A percentile compares a stretch with the other conserved stretches of the same genome.
Evolutionary conservation across 768 basidiomycete genomes (phyloP).

Genomic region (Psilocybe subaeruginosa): DNA sequence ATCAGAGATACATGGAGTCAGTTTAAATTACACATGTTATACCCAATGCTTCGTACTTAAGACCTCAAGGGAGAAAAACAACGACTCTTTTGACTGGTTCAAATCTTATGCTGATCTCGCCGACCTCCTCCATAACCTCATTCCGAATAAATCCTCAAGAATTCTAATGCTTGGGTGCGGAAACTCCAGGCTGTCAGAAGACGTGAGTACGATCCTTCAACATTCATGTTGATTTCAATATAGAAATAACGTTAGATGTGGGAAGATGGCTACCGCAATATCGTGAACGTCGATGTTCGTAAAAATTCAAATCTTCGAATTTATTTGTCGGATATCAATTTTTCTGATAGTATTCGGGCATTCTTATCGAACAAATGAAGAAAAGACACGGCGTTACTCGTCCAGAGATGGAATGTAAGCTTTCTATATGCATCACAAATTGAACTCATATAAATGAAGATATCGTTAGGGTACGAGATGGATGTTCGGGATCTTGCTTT

Average conservation of each 20-base stretch:
- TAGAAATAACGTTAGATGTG: slow-evolving; percentile 64
- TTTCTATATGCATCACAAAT: neutral
- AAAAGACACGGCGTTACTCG: slow-evolving; percentile 48
- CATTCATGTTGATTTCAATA: neutral
- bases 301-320: neutral
- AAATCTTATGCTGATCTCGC: slow-evolving; percentile 80
- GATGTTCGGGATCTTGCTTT: slow-evolving; percentile 75
- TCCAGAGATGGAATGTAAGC: slow-evolving; percentile 74
- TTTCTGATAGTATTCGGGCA: slow-evolving; percentile 63
- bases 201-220: slow-evolving; percentile 44
- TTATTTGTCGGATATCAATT: neutral
- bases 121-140: slow-evolving; percentile 56
- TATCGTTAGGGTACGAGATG: slow-evolving; percentile 74
- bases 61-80: slow-evolving; percentile 53
- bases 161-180: slow-evolving; percentile 87
- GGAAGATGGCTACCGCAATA: slow-evolving; percentile 81
- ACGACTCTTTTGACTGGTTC: slow-evolving; percentile 84
- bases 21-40: slow-evolving; percentile 19
- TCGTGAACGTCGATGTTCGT: slow-evolving; percentile 78
- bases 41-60: slow-evolving; percentile 7
- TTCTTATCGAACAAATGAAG: slow-evolving; percentile 78
- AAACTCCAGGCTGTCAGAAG: slow-evolving; percentile 79
- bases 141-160: slow-evolving; percentile 61
- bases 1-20: slow-evolving; percentile 70
- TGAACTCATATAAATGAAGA: neutral